A percentile compares a stretch with the other conserved stretches of the same genome.
Evolutionary conservation across 306 rosid genomes (phyloP).

Genomic region (Pyrus communis): DNA sequence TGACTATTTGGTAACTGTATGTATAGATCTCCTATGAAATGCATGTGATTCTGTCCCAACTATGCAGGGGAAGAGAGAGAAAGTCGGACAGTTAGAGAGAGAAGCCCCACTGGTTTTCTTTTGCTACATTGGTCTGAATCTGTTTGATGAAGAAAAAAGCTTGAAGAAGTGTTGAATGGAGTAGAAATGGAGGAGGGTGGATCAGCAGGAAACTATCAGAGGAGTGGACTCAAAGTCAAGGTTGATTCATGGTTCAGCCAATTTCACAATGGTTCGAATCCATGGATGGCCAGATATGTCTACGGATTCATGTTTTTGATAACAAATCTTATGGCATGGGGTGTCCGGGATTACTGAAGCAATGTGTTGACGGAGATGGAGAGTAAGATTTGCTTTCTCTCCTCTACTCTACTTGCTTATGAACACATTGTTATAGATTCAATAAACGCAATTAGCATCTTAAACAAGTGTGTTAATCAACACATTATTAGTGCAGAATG

Average conservation of each 20-base stretch:
- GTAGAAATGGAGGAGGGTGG: constrained; percentile 37
- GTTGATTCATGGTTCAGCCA: constrained; percentile 55
- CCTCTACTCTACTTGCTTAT: constrained; percentile 2
- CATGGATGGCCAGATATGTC: constrained; percentile 92
- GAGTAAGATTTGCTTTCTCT: constrained; percentile 32
- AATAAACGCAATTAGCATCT: neutral
- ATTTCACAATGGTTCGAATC: constrained; percentile 76
- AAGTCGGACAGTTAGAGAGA: neutral
- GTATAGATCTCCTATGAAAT: neutral
- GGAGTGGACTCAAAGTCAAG: constrained; percentile 7
- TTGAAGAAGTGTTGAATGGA: constrained; percentile 5
- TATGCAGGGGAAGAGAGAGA: constrained; percentile 5
- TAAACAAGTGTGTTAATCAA: neutral
- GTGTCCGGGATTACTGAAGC: constrained; percentile 69
- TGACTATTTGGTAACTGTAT: neutral
- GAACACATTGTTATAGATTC: neutral
- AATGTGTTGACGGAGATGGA: constrained; percentile 48
- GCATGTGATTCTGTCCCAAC: neutral
- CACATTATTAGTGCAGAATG: neutral
- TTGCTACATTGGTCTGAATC: neutral
- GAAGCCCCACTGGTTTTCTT: constrained; percentile 8
- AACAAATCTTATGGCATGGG: constrained; percentile 82
- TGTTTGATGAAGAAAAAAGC: constrained; percentile 6
- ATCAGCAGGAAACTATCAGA: neutral
- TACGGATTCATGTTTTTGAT: constrained; percentile 69